Evolutionary conservation across 176 grass and related monocot genomes (phyloP).

Genomic region (Eremochloa ophiuroides): DNA sequence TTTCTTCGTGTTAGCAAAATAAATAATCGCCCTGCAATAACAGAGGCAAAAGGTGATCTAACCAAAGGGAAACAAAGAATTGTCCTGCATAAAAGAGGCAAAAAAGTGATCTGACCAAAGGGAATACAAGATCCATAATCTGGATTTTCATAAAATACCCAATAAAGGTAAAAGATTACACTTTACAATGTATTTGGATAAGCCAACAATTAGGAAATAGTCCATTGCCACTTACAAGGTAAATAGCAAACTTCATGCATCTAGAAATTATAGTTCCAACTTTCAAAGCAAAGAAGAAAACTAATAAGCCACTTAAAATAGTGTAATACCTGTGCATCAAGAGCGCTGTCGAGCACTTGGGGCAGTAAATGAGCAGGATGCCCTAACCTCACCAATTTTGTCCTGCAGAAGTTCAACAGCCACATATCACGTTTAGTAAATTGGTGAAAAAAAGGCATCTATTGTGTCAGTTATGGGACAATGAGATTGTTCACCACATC

Average conservation of each 20-base stretch:
- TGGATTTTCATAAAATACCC: not conserved
- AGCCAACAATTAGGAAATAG: too few relatives aligned
- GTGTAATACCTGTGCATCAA: slow-evolving; percentile 77
- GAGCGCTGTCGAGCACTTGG: slow-evolving; percentile 88
- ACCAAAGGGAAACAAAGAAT: too few relatives aligned
- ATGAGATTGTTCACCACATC: slow-evolving; percentile 19
- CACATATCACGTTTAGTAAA: not conserved
- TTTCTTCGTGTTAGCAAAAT: not conserved
- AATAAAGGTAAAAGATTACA: too few relatives aligned
- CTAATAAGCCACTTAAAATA: slow-evolving; percentile 5
- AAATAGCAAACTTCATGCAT: not conserved
- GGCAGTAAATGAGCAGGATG: slow-evolving; percentile 96
- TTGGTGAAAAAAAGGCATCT: not conserved
- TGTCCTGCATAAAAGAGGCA: not conserved
- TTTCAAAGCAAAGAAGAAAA: slow-evolving; percentile 8
- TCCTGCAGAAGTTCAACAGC: slow-evolving; percentile 45
- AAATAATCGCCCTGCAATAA: not conserved
- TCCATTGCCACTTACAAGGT: too few relatives aligned
- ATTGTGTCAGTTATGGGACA: not conserved
- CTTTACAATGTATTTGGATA: too few relatives aligned
- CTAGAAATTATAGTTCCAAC: not conserved
- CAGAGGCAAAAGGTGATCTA: not conserved
- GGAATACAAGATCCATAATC: not conserved
- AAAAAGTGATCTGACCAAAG: not conserved
- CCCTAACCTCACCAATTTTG: slow-evolving; percentile 90